A percentile compares a stretch with the other conserved stretches of the same genome.
These are phyloP conservation scores for Wickerhamomyces canadensis DNA, from an alignment of 805 yeast genomes.

Conservation along the genomic window DNA sequence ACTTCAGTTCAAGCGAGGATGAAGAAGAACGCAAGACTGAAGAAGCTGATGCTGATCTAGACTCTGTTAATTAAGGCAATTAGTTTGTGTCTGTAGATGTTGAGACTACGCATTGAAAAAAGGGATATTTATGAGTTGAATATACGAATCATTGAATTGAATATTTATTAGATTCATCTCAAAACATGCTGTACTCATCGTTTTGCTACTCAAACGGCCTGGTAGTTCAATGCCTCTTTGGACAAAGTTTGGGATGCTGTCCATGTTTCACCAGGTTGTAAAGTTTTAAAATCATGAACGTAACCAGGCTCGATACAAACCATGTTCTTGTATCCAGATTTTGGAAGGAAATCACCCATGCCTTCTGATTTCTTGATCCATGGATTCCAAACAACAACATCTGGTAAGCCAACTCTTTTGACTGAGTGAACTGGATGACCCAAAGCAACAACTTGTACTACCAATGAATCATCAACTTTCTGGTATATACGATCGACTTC, in stretches of 20 bases:
- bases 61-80: not conserved
- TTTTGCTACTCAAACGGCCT: constrained; percentile 33
- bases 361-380: constrained; percentile 80
- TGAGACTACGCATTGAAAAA: too few species aligned
- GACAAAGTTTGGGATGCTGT: constrained; percentile 55
- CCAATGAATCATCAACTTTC: constrained; percentile 45
- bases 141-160: not conserved
- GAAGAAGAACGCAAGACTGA: constrained; percentile 20
- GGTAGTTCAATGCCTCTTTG: constrained; percentile 57
- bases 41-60: not conserved
- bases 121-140: too few species aligned
- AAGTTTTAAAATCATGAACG: constrained; percentile 59
- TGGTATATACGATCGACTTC: constrained; percentile 86
- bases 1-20: constrained; percentile 28
- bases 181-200: not conserved
- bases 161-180: too few species aligned
- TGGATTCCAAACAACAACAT: constrained; percentile 95
- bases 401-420: constrained; percentile 55
- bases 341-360: constrained; percentile 88
- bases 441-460: constrained; percentile 61
- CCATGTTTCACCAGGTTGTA: constrained; percentile 76
- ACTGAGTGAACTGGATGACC: constrained; percentile 71
- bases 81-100: too few species aligned
- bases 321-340: constrained; percentile 78
- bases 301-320: constrained; percentile 93